phyloP scores from a whole-genome alignment of 192 early-diverging fungal genomes.

The Gryganskiella cystojenkinii region DNA sequence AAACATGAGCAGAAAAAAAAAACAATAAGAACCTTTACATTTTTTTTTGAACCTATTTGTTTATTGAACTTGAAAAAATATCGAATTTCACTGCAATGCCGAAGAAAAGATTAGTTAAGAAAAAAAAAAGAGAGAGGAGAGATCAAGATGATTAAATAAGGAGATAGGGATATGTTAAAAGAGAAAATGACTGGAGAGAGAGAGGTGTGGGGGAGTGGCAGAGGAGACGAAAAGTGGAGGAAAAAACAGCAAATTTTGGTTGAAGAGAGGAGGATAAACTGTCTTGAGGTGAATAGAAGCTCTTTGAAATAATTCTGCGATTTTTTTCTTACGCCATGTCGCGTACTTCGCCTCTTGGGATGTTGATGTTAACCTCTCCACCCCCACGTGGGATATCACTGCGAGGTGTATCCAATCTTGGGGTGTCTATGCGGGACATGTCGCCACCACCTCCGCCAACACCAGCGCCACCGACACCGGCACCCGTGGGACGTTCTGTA shows the following conservation, averaged over 20 bases:
- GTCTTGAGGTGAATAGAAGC: neutral
- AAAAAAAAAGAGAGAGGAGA: neutral
- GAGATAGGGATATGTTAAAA: no score
- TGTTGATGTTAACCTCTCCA: neutral
- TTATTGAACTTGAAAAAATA: no score
- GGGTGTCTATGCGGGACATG: conserved; percentile 9
- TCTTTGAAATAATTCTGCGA: neutral
- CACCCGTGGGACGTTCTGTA: conserved; percentile 6
- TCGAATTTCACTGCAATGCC: no score
- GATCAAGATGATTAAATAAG: neutral
- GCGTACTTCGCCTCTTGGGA: conserved; percentile 20
- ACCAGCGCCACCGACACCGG: neutral
- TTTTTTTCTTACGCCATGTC: conserved; percentile 10
- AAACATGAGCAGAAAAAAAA: no score
- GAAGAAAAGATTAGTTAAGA: no score
- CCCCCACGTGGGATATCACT: conserved; percentile 16
- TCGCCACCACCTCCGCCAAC: neutral
- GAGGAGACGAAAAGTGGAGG: neutral
- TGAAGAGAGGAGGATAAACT: neutral
- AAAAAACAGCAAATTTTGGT: neutral
- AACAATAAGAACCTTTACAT: neutral
- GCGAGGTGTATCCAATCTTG: conserved; percentile 17
- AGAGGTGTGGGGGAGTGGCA: neutral
- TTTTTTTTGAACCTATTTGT: no score
- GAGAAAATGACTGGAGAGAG: no score